Percentiles rank a stretch among this genome's conserved stretches.
phyloP scores from a whole-genome alignment of 108 stramenopile genomes.

The Discostella stelligeroides region DNA sequence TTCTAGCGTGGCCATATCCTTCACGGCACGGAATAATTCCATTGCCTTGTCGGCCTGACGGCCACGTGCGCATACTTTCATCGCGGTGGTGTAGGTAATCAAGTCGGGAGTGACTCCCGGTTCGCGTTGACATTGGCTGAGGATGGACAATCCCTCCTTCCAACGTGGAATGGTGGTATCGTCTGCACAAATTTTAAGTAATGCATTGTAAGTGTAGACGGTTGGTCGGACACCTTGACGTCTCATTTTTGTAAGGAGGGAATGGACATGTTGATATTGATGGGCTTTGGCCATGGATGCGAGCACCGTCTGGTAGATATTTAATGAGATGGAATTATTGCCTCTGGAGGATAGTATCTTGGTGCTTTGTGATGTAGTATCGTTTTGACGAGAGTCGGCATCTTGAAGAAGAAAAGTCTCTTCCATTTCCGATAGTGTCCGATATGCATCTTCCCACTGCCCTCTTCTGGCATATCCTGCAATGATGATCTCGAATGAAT shows the following conservation, averaged over 20 bases:
- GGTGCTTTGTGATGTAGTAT: neutral
- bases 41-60: conserved; percentile 61
- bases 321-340: conserved; percentile 31
- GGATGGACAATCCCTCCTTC: conserved; percentile 65
- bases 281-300: conserved; percentile 51
- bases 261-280: conserved; percentile 57
- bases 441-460: conserved; percentile 62
- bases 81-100: conserved; percentile 79
- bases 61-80: conserved; percentile 75
- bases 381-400: neutral
- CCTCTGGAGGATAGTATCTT: conserved; percentile 15
- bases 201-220: conserved; percentile 67
- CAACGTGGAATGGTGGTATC: conserved; percentile 44
- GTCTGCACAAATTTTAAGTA: conserved; percentile 69
- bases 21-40: conserved; percentile 59
- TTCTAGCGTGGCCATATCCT: conserved; percentile 56
- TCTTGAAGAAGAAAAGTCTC: conserved; percentile 8
- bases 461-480: conserved; percentile 52
- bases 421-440: conserved; percentile 63
- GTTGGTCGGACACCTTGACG: conserved; percentile 52
- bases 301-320: conserved; percentile 66
- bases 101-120: conserved; percentile 71
- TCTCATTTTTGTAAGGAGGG: conserved; percentile 58
- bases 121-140: conserved; percentile 72
- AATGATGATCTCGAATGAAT: conserved; percentile 63